phyloP scores from a whole-genome alignment of 2,329 filamentous ascomycete genomes.

The Alternaria viburni region DNA sequence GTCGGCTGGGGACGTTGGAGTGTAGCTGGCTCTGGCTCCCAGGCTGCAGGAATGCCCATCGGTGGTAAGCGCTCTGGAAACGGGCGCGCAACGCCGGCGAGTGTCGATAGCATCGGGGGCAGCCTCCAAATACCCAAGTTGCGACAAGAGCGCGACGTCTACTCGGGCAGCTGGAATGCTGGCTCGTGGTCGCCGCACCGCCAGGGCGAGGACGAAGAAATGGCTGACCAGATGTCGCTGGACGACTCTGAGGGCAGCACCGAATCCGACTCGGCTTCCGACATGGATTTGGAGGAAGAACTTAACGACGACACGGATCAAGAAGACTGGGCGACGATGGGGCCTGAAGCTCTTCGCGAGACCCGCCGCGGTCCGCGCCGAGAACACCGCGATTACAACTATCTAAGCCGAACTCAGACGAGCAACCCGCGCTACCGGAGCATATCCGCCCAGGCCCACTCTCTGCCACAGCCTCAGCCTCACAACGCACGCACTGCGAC shows the following conservation, averaged over 20 bases:
- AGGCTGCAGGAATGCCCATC: slow-evolving; percentile 55
- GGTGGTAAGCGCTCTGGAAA: slow-evolving; percentile 40
- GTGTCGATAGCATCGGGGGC: slow-evolving; percentile 48
- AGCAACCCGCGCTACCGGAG: slow-evolving; percentile 37
- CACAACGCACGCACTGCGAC: slow-evolving; percentile 19
- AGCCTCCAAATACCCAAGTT: slow-evolving; percentile 57
- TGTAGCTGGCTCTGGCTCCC: slow-evolving; percentile 59
- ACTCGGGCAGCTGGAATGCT: slow-evolving; percentile 67
- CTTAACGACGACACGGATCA: slow-evolving; percentile 86
- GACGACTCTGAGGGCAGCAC: slow-evolving; percentile 70
- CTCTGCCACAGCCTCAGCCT: slow-evolving; percentile 28
- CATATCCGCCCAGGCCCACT: slow-evolving; percentile 35
- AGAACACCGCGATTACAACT: slow-evolving; percentile 49
- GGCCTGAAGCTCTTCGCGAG: slow-evolving; percentile 81
- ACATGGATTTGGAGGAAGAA: slow-evolving; percentile 72
- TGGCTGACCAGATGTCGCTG: slow-evolving; percentile 91
- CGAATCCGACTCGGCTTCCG: slow-evolving; percentile 75
- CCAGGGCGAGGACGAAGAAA: slow-evolving; percentile 53
- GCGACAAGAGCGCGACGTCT: slow-evolving; percentile 45
- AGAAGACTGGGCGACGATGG: slow-evolving; percentile 92
- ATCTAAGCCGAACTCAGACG: slow-evolving; percentile 45
- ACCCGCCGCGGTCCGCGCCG: slow-evolving; percentile 46
- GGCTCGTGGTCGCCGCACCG: slow-evolving; percentile 74
- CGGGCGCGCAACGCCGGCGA: slow-evolving; percentile 58
- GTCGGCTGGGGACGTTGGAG: slow-evolving; percentile 98